Evolutionary conservation across 495 filamentous ascomycete species (phyloP).

Genomic region (Aspergillus heteromorphus): DNA sequence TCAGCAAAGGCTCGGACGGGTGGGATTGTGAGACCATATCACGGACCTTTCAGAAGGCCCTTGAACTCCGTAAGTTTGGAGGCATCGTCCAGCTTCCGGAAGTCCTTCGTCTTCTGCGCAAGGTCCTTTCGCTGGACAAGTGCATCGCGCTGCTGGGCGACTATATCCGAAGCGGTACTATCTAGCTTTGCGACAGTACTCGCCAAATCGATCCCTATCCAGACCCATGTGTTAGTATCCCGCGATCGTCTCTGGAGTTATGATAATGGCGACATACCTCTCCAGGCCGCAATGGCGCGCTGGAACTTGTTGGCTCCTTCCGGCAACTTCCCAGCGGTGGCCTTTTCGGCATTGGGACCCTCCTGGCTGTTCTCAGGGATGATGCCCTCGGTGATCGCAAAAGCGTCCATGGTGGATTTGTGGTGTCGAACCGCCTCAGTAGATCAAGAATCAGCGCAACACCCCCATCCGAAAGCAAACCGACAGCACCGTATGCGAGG

Average conservation of each 20-base stretch:
- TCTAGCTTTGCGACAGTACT: constrained; percentile 83
- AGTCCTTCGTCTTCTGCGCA: constrained; percentile 98
- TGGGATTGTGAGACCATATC: not conserved
- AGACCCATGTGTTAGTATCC: constrained; percentile 23
- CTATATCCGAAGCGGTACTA: constrained; percentile 86
- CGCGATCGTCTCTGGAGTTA: not conserved
- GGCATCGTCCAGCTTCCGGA: constrained; percentile 88
- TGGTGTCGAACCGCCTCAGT: not conserved
- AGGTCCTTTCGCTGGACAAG: constrained; percentile 93
- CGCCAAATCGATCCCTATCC: constrained; percentile 78
- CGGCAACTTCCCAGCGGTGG: constrained; percentile 26
- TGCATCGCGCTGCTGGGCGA: constrained; percentile 83
- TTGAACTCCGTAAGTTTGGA: constrained; percentile 85
- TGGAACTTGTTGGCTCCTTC: constrained; percentile 87
- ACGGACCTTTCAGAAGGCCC: constrained; percentile 73
- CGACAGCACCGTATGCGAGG: constrained; percentile 1
- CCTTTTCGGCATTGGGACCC: constrained; percentile 20
- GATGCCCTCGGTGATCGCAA: constrained; percentile 40
- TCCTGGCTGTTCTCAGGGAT: constrained; percentile 33
- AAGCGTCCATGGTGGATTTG: constrained; percentile 36
- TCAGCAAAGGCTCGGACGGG: not conserved
- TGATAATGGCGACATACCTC: constrained; percentile 56
- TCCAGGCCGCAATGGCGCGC: constrained; percentile 90
- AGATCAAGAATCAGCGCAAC: not conserved
- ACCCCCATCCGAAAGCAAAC: constrained; percentile 19